A percentile compares a stretch with the other conserved stretches of the same genome.
phyloP scores from a whole-genome alignment of 441 rosid genomes.

The Gossypium schwendimanii region DNA sequence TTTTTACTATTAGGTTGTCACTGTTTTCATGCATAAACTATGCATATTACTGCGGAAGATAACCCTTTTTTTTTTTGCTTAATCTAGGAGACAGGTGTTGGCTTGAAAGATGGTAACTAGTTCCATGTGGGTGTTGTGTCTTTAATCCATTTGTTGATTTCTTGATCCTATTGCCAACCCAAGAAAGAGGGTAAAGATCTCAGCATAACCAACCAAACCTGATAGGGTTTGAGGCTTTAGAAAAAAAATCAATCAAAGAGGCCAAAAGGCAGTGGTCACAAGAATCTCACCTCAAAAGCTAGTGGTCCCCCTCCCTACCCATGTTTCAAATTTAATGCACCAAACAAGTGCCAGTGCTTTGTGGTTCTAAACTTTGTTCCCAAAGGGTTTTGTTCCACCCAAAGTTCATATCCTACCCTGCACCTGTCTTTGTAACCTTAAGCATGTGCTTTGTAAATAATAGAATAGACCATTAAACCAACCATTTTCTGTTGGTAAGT shows the following conservation, averaged over 20 bases:
- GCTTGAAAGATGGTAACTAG: not conserved
- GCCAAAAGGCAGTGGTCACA: not conserved
- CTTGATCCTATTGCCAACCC: not conserved
- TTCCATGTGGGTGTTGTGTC: not conserved
- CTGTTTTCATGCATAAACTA: not conserved
- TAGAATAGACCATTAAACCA: not conserved
- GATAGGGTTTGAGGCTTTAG: conserved; percentile 4
- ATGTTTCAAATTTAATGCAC: conserved; percentile 1
- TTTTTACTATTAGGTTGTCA: not conserved
- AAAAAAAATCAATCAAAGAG: not conserved
- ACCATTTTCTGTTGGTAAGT: not conserved
- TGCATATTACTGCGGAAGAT: not conserved
- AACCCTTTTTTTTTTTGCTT: not conserved
- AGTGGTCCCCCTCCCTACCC: conserved; percentile 16
- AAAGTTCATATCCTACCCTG: not conserved
- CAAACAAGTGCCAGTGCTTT: not conserved
- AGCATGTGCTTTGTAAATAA: not conserved
- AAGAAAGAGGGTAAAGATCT: not conserved
- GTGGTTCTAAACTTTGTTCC: conserved; percentile 5
- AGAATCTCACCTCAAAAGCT: not conserved
- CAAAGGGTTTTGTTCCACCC: not conserved
- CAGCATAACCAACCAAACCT: conserved; percentile 6
- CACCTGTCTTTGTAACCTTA: not conserved
- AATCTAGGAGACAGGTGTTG: conserved; percentile 3
- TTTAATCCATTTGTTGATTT: not conserved